These are phyloP conservation scores for Cadophora sp. DNA, from an alignment of 2,329 filamentous ascomycete genomes.

Conservation along the genomic window DNA sequence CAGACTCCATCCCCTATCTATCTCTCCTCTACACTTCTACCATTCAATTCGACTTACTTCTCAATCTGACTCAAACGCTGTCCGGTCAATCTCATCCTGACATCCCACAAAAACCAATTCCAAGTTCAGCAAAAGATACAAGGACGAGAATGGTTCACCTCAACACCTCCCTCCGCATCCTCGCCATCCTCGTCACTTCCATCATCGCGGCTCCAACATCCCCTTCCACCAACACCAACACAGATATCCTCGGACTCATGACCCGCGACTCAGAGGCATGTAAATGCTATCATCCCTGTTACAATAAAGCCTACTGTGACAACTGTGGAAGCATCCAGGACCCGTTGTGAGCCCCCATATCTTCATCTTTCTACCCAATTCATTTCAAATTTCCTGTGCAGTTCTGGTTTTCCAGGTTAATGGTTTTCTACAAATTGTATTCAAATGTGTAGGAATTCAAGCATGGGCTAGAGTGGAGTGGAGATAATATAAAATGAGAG, in stretches of 20 bases:
- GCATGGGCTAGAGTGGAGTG: too few species aligned
- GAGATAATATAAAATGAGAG: background rate
- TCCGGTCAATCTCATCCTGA: too few species aligned
- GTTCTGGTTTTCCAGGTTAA: too few species aligned
- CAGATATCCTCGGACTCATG: background rate
- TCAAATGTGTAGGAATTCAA: too few species aligned
- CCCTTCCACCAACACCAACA: background rate
- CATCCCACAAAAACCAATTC: too few species aligned
- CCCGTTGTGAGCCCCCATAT: slow-evolving; percentile 5
- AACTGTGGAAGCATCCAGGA: slow-evolving; percentile 4
- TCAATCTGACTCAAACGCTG: too few species aligned
- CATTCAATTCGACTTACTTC: too few species aligned
- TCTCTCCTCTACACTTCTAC: too few species aligned
- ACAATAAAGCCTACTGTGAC: slow-evolving; percentile 12
- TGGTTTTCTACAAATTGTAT: too few species aligned
- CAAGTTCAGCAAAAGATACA: too few species aligned
- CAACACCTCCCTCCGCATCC: background rate
- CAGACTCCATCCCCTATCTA: too few species aligned
- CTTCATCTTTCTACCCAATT: background rate
- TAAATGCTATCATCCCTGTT: slow-evolving; percentile 3
- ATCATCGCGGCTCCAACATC: background rate
- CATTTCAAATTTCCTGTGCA: background rate
- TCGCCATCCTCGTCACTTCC: slow-evolving; percentile 9
- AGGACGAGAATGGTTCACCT: background rate
- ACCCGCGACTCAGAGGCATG: background rate